A percentile compares a stretch with the other conserved stretches of the same genome.
Evolutionary conservation across 345 rosid genomes (phyloP).

Genomic region (Arabis hirsuta): DNA sequence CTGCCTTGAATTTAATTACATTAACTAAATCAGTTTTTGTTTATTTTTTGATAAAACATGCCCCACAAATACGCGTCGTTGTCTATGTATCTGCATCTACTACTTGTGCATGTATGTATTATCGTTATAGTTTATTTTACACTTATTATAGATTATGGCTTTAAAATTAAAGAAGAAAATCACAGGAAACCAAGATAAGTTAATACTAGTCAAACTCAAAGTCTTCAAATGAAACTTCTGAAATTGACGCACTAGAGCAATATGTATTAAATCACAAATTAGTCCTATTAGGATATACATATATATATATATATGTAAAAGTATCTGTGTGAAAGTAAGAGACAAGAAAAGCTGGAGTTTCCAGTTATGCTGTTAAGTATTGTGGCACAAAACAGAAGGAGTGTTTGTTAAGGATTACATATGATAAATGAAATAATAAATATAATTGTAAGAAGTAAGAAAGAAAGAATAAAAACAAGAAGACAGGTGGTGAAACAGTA

Average conservation of each 20-base stretch:
- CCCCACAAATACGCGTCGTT: background rate
- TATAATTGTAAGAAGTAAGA: background rate
- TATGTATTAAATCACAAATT: background rate
- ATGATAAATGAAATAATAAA: slow-evolving; percentile 4
- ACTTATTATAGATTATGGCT: slow-evolving; percentile 9
- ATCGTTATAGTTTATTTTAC: background rate
- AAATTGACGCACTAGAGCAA: background rate
- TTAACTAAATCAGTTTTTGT: slow-evolving; percentile 6
- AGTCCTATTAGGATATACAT: background rate
- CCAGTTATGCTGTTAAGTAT: slow-evolving; percentile 27
- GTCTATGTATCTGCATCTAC: background rate
- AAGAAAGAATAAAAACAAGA: slow-evolving; percentile 19
- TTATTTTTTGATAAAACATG: background rate
- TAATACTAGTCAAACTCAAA: slow-evolving; percentile 21
- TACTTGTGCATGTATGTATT: background rate
- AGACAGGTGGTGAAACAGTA: slow-evolving; percentile 39
- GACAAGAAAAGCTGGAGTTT: slow-evolving; percentile 41
- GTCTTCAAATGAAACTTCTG: slow-evolving; percentile 16
- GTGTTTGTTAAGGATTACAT: slow-evolving; percentile 35
- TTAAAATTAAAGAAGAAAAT: background rate
- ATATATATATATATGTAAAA: background rate
- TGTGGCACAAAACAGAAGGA: slow-evolving; percentile 34
- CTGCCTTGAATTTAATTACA: background rate
- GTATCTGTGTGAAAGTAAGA: slow-evolving; percentile 15
- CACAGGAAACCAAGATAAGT: background rate